A percentile compares a stretch with the other conserved stretches of the same genome.
phyloP scores from a whole-genome alignment of 192 early-diverging fungal species.

The Ambispora gerdemannii region DNA sequence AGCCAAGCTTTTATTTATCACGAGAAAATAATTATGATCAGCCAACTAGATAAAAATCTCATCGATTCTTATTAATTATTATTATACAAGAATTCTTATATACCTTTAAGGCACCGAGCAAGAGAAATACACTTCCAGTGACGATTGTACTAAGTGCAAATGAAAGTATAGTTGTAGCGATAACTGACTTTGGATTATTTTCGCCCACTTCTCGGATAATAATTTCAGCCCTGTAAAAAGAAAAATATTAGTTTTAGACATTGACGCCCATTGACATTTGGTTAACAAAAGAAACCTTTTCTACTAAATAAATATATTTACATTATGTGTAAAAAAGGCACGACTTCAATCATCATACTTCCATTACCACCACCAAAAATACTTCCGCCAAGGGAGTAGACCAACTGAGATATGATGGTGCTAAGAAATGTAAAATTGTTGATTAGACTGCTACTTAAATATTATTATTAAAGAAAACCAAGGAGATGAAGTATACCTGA shows the following conservation, averaged over 20 bases:
- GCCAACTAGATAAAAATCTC: constrained; percentile 12
- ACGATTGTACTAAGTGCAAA: constrained; percentile 85
- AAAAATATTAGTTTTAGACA: background rate
- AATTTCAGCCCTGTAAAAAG: constrained; percentile 51
- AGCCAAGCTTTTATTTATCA: constrained; percentile 62
- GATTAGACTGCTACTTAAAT: too few relatives aligned
- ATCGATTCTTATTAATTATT: constrained; percentile 1
- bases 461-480: too few relatives aligned
- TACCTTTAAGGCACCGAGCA: constrained; percentile 79
- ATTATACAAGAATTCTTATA: constrained; percentile 35
- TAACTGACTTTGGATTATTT: constrained; percentile 60
- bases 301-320: constrained; percentile 34
- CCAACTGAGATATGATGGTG: constrained; percentile 64
- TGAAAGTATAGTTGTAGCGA: constrained; percentile 88
- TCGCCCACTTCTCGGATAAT: constrained; percentile 59
- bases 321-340: constrained; percentile 87
- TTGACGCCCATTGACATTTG: too few relatives aligned
- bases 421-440: constrained; percentile 34
- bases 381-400: constrained; percentile 79
- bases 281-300: background rate
- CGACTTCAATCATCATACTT: constrained; percentile 83
- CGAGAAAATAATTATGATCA: background rate
- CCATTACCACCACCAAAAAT: constrained; percentile 90
- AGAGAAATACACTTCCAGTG: constrained; percentile 83
- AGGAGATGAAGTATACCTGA: constrained; percentile 65